These are phyloP conservation scores for Fraxinus dipetala DNA, from an alignment of 305 asterid genomes.

Conservation along the genomic window DNA sequence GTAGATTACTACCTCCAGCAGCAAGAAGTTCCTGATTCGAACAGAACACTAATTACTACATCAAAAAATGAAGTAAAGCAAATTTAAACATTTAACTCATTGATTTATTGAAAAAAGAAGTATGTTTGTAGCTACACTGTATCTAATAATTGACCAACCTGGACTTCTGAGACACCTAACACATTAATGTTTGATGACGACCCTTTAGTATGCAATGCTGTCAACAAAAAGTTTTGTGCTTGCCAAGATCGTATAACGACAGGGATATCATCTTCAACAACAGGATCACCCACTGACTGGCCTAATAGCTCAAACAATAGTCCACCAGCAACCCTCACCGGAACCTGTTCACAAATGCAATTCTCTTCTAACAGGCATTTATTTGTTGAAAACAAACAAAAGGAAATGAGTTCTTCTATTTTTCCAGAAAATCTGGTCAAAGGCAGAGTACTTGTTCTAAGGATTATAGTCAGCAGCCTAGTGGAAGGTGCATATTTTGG, in stretches of 20 bases:
- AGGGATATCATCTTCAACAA: conserved; percentile 51
- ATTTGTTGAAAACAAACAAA: neutral
- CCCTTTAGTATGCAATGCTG: conserved; percentile 58
- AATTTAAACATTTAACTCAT: neutral
- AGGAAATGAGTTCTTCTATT: conserved; percentile 5
- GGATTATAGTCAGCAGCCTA: neutral
- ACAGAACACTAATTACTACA: conserved; percentile 2
- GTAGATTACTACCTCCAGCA: conserved; percentile 49
- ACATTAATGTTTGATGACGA: conserved; percentile 47
- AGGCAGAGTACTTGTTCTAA: neutral
- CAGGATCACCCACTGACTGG: conserved; percentile 60
- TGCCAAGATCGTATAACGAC: conserved; percentile 64
- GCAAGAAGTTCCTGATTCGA: conserved; percentile 51
- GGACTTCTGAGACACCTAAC: conserved; percentile 57
- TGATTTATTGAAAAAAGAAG: neutral
- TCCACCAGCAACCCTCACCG: conserved; percentile 72
- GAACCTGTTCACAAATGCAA: conserved; percentile 43
- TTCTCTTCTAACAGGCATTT: neutral
- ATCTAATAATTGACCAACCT: conserved; percentile 41
- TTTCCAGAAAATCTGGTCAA: neutral
- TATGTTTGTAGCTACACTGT: neutral
- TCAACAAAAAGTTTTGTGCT: conserved; percentile 51
- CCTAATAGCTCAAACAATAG: conserved; percentile 66
- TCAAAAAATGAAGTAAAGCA: neutral
- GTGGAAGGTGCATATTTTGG: neutral